These are phyloP conservation scores for Fusarium sp. DNA, from an alignment of 2,329 filamentous ascomycete species.

Conservation along the genomic window DNA sequence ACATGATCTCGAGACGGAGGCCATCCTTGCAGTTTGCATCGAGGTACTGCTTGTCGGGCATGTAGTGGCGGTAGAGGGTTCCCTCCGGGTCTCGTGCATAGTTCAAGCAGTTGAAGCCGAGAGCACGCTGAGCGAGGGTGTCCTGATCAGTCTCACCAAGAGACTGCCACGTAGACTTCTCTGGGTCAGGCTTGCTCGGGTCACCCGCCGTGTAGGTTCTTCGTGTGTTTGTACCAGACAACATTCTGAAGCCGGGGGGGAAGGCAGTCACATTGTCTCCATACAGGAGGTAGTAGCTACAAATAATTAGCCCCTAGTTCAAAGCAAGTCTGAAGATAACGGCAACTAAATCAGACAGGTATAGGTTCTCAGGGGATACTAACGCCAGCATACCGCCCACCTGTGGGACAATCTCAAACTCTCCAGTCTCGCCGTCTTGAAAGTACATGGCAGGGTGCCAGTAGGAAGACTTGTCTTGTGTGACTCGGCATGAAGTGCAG, in stretches of 20 bases:
- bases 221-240: slow-evolving; percentile 77
- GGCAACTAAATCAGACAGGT: not conserved
- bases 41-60: slow-evolving; percentile 83
- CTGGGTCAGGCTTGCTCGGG: slow-evolving; percentile 71
- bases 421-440: slow-evolving; percentile 71
- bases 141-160: slow-evolving; percentile 74
- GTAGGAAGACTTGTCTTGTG: slow-evolving; percentile 87
- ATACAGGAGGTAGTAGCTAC: slow-evolving; percentile 86
- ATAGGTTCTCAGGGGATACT: slow-evolving; percentile 53
- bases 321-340: not conserved
- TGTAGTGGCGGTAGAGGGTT: slow-evolving; percentile 82
- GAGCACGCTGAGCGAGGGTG: slow-evolving; percentile 80
- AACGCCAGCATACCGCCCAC: slow-evolving; percentile 88
- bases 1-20: slow-evolving; percentile 85
- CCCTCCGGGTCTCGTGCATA: slow-evolving; percentile 75
- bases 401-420: slow-evolving; percentile 77
- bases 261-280: slow-evolving; percentile 76
- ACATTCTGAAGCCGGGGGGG: slow-evolving; percentile 82
- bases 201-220: slow-evolving; percentile 78
- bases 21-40: slow-evolving; percentile 87
- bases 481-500: slow-evolving; percentile 86
- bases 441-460: slow-evolving; percentile 88
- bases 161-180: slow-evolving; percentile 76
- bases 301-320: slow-evolving; percentile 13
- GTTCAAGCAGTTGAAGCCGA: slow-evolving; percentile 97